phyloP scores from a whole-genome alignment of 306 rosid species.

The Cucumis hystrix region DNA sequence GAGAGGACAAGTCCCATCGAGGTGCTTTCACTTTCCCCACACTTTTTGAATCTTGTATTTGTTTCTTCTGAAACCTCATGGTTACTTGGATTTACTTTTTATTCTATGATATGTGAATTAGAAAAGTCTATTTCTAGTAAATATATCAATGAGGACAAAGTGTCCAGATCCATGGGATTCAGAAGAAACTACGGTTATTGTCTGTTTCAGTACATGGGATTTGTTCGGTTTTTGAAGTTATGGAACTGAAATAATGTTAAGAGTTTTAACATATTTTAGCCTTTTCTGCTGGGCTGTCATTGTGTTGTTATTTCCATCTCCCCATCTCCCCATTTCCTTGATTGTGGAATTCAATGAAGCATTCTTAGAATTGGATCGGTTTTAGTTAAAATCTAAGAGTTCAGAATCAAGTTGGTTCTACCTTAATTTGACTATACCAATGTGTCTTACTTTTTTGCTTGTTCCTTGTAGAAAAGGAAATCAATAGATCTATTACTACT shows the following conservation, averaged over 20 bases:
- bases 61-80: constrained; percentile 4
- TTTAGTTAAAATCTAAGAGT: not conserved
- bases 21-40: constrained; percentile 22
- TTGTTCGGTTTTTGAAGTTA: not conserved
- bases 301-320: not conserved
- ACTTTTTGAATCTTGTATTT: not conserved
- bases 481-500: not conserved
- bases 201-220: not conserved
- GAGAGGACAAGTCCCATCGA: constrained; percentile 67
- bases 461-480: not conserved
- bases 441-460: not conserved
- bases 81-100: not conserved
- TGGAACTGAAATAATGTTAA: not conserved
- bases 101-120: not conserved
- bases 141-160: not conserved
- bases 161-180: not conserved
- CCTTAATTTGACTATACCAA: not conserved
- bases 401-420: not conserved
- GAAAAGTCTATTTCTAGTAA: not conserved
- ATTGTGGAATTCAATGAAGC: not conserved
- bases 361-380: not conserved
- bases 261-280: not conserved
- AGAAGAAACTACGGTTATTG: not conserved
- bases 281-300: not conserved
- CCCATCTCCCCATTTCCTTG: not conserved